phyloP scores from a whole-genome alignment of 352 stramenopile genomes.

The Globisporangium spinosum region DNA sequence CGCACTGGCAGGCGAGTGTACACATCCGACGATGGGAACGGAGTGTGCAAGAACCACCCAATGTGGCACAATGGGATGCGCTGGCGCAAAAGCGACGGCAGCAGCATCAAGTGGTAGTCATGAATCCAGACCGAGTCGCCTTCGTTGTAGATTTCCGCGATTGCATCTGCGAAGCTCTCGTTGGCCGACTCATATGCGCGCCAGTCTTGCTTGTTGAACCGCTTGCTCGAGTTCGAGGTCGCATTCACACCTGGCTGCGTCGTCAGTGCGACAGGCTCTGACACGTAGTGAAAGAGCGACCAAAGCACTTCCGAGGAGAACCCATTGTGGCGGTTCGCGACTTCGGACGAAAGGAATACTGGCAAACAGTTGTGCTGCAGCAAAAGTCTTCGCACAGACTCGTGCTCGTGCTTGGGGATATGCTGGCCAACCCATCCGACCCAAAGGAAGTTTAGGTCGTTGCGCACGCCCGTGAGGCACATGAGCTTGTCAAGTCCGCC shows the following conservation, averaged over 20 bases:
- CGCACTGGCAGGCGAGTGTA: slow-evolving; percentile 83
- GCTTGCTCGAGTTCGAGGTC: slow-evolving; percentile 54
- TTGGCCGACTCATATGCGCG: slow-evolving; percentile 87
- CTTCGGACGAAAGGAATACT: slow-evolving; percentile 81
- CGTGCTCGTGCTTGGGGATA: slow-evolving; percentile 78
- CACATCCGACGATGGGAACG: slow-evolving; percentile 84
- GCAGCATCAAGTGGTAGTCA: slow-evolving; percentile 89
- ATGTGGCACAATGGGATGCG: slow-evolving; percentile 71
- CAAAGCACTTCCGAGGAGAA: slow-evolving; percentile 91
- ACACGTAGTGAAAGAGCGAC: slow-evolving; percentile 90
- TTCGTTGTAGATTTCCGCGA: slow-evolving; percentile 86
- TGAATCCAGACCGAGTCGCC: slow-evolving; percentile 88
- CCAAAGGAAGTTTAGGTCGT: slow-evolving; percentile 79
- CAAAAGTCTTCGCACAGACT: slow-evolving; percentile 63
- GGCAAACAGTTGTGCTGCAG: slow-evolving; percentile 86
- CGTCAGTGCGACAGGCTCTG: slow-evolving; percentile 55
- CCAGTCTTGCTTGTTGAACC: slow-evolving; percentile 89
- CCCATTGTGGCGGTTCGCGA: slow-evolving; percentile 82
- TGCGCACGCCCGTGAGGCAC: slow-evolving; percentile 64
- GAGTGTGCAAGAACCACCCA: slow-evolving; percentile 88
- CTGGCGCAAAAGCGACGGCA: slow-evolving; percentile 81
- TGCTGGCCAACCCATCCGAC: slow-evolving; percentile 89
- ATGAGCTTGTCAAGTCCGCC: slow-evolving; percentile 85
- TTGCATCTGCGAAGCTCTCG: slow-evolving; percentile 80
- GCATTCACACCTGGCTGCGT: slow-evolving; percentile 33